These are phyloP conservation scores for Carex scoparia DNA, from an alignment of 176 grass and related monocot species.

Conservation along the genomic window DNA sequence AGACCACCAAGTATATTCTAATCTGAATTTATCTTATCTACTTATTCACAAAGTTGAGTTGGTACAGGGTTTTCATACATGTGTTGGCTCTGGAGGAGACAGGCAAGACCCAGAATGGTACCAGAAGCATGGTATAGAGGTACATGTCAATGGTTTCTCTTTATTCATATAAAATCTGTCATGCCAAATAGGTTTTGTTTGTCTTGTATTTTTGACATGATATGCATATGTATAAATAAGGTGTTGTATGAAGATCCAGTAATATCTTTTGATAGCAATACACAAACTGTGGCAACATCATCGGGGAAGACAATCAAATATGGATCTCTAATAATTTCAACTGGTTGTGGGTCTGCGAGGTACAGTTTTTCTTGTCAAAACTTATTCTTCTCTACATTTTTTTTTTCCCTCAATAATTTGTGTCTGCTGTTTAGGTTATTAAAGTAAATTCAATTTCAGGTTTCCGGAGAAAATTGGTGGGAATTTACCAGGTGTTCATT, in stretches of 20 bases:
- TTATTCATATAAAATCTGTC: constrained; percentile 11
- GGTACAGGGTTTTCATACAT: constrained; percentile 82
- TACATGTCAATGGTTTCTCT: constrained; percentile 20
- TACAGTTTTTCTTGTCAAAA: constrained; percentile 28
- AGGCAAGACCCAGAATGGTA: constrained; percentile 84
- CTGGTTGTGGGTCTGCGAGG: constrained; percentile 65
- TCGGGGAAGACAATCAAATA: constrained; percentile 88
- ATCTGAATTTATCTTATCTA: background rate
- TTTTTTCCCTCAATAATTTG: constrained; percentile 4
- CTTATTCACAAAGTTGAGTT: constrained; percentile 20
- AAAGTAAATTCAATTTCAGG: constrained; percentile 35
- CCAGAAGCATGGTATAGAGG: constrained; percentile 86
- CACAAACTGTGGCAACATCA: constrained; percentile 70
- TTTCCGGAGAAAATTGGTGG: constrained; percentile 88
- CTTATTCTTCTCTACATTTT: background rate
- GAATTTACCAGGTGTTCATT: constrained; percentile 73
- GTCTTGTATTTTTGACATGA: constrained; percentile 1
- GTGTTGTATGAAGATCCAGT: constrained; percentile 88
- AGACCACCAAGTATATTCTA: background rate
- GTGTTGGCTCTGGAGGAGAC: constrained; percentile 80
- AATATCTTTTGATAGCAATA: constrained; percentile 70
- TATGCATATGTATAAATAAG: constrained; percentile 30
- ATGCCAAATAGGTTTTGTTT: background rate
- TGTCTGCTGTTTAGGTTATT: background rate
- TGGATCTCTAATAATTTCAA: constrained; percentile 91